phyloP scores from a whole-genome alignment of 75 land plant genomes.

The Picea glauca region DNA sequence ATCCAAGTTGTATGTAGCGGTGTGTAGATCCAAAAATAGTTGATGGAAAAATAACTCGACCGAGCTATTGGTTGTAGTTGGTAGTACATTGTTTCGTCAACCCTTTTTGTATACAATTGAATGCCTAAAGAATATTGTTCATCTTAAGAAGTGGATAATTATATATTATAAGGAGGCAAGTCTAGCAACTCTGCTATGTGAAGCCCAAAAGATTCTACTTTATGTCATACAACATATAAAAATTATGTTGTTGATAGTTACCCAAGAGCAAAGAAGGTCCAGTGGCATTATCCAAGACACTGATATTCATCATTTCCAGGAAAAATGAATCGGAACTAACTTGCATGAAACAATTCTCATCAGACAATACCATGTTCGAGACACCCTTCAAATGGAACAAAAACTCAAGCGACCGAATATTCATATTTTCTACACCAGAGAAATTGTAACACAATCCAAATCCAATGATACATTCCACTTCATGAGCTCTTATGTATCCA shows the following conservation, averaged over 20 bases:
- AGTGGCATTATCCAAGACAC: neutral
- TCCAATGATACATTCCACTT: constrained; percentile 25
- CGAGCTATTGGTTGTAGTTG: no score
- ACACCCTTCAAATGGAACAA: constrained; percentile 48
- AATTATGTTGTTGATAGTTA: constrained; percentile 64
- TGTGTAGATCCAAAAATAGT: no score
- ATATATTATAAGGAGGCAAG: no score
- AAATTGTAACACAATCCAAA: constrained; percentile 41
- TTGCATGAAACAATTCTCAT: constrained; percentile 28
- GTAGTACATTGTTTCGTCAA: no score
- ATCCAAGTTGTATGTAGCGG: no score
- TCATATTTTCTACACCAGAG: constrained; percentile 8
- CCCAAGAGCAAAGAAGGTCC: constrained; percentile 56
- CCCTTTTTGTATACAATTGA: no score
- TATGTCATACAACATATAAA: constrained; percentile 53
- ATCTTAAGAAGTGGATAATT: no score
- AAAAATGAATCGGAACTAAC: neutral
- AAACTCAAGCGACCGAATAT: constrained; percentile 22
- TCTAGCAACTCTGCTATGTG: constrained; percentile 17
- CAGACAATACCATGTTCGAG: constrained; percentile 37
- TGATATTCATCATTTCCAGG: constrained; percentile 13
- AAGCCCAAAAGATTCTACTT: constrained; percentile 54
- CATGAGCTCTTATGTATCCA: constrained; percentile 13
- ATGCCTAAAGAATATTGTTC: no score
- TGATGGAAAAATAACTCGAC: no score